Percentiles rank a stretch among this genome's conserved stretches.
Evolutionary conservation across 305 asterid species (phyloP).

Genomic region (Nicotiana rustica): DNA sequence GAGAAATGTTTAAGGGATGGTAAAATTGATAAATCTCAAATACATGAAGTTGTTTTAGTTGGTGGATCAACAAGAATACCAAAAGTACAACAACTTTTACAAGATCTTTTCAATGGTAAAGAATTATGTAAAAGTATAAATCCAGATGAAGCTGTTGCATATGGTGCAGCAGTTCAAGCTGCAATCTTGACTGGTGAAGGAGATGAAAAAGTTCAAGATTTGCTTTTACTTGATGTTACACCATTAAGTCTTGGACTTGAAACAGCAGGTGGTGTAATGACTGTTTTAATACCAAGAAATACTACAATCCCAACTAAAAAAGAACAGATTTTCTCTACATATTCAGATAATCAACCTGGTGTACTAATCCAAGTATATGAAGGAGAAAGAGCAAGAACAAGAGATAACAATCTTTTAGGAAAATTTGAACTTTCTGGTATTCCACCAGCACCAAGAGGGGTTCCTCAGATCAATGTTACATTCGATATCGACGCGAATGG

Average conservation of each 20-base stretch:
- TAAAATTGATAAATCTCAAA: constrained; percentile 53
- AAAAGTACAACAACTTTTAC: constrained; percentile 60
- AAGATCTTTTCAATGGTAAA: constrained; percentile 62
- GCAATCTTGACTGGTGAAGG: constrained; percentile 69
- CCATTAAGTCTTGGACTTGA: constrained; percentile 66
- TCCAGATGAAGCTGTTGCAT: constrained; percentile 72
- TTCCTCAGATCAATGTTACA: constrained; percentile 64
- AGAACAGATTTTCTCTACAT: constrained; percentile 63
- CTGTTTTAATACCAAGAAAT: constrained; percentile 57
- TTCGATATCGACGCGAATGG: constrained; percentile 71
- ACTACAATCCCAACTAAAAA: constrained; percentile 65
- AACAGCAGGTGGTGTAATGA: constrained; percentile 70
- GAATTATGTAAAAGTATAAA: constrained; percentile 65
- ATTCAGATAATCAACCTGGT: constrained; percentile 63
- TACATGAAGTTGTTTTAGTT: constrained; percentile 64
- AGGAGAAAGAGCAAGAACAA: constrained; percentile 65
- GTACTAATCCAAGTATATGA: constrained; percentile 68
- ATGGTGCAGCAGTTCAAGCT: constrained; percentile 69
- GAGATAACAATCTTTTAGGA: constrained; percentile 62
- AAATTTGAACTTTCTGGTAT: constrained; percentile 65
- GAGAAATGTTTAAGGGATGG: constrained; percentile 66
- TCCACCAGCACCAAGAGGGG: constrained; percentile 70
- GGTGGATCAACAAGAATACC: constrained; percentile 70
- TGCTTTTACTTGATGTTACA: constrained; percentile 61
- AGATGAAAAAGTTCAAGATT: constrained; percentile 60